phyloP scores from a whole-genome alignment of 2,329 filamentous ascomycete genomes.

The Aspergillus glaucus region DNA sequence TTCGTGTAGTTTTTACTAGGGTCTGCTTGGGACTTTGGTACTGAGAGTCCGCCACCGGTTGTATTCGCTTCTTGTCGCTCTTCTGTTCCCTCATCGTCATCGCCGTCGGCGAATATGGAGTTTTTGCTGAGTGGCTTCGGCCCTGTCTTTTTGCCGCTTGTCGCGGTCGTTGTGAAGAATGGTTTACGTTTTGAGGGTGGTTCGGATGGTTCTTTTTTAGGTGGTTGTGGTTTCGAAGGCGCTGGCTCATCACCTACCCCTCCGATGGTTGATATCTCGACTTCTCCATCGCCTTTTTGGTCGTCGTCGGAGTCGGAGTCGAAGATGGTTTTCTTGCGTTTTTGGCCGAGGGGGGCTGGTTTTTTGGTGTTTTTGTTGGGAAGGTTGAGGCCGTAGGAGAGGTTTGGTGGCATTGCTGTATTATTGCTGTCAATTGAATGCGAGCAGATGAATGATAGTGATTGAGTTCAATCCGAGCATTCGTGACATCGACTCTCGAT shows the following conservation, averaged over 20 bases:
- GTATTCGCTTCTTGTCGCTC: neutral
- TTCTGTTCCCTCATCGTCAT: slow-evolving; percentile 24
- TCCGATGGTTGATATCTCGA: slow-evolving; percentile 35
- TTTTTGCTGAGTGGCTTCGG: slow-evolving; percentile 29
- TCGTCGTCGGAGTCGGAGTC: slow-evolving; percentile 35
- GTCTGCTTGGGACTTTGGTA: slow-evolving; percentile 11
- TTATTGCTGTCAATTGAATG: neutral
- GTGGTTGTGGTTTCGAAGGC: slow-evolving; percentile 10
- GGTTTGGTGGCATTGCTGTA: slow-evolving; percentile 22
- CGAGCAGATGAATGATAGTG: neutral
- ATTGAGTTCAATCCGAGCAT: too few species aligned
- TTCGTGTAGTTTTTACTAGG: slow-evolving; percentile 34
- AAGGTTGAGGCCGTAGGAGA: slow-evolving; percentile 40
- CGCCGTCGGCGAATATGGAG: slow-evolving; percentile 33
- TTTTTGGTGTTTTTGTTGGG: slow-evolving; percentile 30
- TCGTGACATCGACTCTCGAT: neutral
- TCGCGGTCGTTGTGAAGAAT: slow-evolving; percentile 25
- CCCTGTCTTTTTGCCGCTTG: slow-evolving; percentile 18
- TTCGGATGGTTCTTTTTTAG: slow-evolving; percentile 8
- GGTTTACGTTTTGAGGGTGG: slow-evolving; percentile 12
- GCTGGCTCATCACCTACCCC: slow-evolving; percentile 28
- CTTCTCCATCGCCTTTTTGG: slow-evolving; percentile 10
- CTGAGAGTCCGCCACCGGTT: slow-evolving; percentile 10
- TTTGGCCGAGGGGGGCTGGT: slow-evolving; percentile 32
- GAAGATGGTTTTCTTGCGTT: slow-evolving; percentile 45